A percentile compares a stretch with the other conserved stretches of the same genome.
Evolutionary conservation across 163 green algal species (phyloP).

Genomic region (Scenedesmus sp.): DNA sequence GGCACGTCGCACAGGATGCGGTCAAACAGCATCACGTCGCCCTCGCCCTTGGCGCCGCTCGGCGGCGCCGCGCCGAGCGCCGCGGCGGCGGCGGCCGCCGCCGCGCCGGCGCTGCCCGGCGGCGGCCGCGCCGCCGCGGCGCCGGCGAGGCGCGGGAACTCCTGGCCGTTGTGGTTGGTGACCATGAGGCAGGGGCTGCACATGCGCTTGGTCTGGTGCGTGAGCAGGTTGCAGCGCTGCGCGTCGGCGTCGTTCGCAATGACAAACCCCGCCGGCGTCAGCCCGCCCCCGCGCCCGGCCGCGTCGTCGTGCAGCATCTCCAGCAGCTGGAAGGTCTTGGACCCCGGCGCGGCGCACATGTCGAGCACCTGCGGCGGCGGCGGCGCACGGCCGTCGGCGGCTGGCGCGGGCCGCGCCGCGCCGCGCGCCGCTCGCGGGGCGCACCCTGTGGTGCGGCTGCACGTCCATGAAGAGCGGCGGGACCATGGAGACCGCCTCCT

Average conservation of each 20-base stretch:
- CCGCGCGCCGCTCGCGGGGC: slow-evolving; percentile 1
- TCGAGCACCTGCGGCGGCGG: slow-evolving; percentile 81
- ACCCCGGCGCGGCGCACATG: slow-evolving; percentile 96
- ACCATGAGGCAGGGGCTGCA: slow-evolving; percentile 90
- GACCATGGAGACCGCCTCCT: slow-evolving; percentile 98
- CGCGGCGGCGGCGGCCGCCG: background rate
- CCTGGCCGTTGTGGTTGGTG: slow-evolving; percentile 92
- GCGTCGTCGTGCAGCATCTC: slow-evolving; percentile 86
- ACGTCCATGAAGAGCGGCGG: slow-evolving; percentile 97
- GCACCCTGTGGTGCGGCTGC: slow-evolving; percentile 87
- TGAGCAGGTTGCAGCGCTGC: slow-evolving; percentile 96
- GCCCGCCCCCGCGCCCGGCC: background rate
- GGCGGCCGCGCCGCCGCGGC: background rate
- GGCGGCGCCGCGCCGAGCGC: background rate
- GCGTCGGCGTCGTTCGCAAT: slow-evolving; percentile 97
- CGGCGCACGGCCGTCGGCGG: background rate
- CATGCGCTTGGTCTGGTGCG: slow-evolving; percentile 96
- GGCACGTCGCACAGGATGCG: slow-evolving; percentile 97
- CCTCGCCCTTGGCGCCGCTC: slow-evolving; percentile 8
- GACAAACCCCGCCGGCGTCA: slow-evolving; percentile 82
- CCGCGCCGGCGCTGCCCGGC: background rate
- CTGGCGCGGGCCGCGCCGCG: no score
- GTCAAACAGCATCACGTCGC: slow-evolving; percentile 81
- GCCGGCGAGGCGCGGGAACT: slow-evolving; percentile 69
- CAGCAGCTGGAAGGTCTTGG: slow-evolving; percentile 97